Conservation (phyloP, 2,329 filamentous ascomycete genomes). For the Penicillium sp. region DNA sequence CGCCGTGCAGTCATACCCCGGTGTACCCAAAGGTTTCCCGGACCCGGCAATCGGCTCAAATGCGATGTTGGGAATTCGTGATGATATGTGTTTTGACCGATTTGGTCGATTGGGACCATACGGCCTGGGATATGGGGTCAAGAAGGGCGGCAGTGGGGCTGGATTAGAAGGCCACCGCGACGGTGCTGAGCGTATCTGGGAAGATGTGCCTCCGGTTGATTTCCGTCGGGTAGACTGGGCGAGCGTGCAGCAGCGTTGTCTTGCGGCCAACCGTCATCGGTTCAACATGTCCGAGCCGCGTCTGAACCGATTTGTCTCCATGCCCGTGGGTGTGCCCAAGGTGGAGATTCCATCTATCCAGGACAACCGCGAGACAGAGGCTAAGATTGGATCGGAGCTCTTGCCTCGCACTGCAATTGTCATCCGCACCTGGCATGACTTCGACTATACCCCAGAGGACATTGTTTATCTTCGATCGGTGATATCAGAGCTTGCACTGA, state of each 20-base stretch:
- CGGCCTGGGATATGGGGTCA: constrained; percentile 81
- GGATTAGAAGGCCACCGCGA: constrained; percentile 83
- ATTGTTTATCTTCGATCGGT: constrained; percentile 82
- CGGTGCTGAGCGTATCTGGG: constrained; percentile 81
- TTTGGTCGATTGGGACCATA: constrained; percentile 89
- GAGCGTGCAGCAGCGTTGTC: constrained; percentile 75
- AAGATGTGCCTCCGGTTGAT: constrained; percentile 72
- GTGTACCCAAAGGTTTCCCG: constrained; percentile 83
- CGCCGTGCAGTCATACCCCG: constrained; percentile 73
- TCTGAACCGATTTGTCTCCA: constrained; percentile 43
- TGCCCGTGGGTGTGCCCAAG: constrained; percentile 39
- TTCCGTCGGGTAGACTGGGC: constrained; percentile 80
- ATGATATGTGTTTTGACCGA: constrained; percentile 91
- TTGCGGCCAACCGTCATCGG: constrained; percentile 70
- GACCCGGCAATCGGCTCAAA: constrained; percentile 87
- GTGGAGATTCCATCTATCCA: constrained; percentile 25
- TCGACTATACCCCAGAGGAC: constrained; percentile 77
- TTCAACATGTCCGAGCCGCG: constrained; percentile 59
- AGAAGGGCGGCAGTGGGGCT: constrained; percentile 80
- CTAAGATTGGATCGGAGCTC: constrained; percentile 32
- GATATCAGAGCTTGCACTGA: constrained; percentile 76
- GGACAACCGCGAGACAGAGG: constrained; percentile 30
- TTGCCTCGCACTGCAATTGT: constrained; percentile 73
- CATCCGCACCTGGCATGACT: constrained; percentile 80
- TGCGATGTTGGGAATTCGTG: constrained; percentile 74